These are phyloP conservation scores for Achlya hypogyna DNA, from an alignment of 352 stramenopile species.

Conservation along the genomic window DNA sequence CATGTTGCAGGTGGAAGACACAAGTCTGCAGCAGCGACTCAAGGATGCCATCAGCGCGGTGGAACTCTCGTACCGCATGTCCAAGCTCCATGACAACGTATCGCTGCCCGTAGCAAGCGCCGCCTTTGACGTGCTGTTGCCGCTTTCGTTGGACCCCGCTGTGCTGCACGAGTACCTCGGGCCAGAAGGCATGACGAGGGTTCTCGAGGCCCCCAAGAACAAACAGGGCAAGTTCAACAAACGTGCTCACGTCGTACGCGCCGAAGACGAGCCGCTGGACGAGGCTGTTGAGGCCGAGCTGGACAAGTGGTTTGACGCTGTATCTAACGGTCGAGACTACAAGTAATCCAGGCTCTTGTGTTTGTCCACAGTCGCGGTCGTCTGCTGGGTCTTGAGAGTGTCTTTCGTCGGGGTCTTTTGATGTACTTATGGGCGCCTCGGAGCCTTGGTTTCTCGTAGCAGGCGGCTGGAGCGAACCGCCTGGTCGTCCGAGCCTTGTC, in stretches of 20 bases:
- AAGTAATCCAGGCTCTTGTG: background rate
- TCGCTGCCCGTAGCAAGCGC: conserved; percentile 31
- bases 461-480: too few species aligned
- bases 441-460: too few species aligned
- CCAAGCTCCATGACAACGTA: conserved; percentile 48
- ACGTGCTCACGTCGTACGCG: background rate
- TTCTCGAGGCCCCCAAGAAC: background rate
- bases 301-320: conserved; percentile 8
- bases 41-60: conserved; percentile 66
- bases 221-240: conserved; percentile 8
- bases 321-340: background rate
- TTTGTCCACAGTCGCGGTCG: background rate
- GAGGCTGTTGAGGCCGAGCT: background rate
- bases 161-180: conserved; percentile 5
- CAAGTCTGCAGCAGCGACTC: conserved; percentile 39
- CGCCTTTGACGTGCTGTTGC: background rate
- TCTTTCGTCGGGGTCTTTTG: too few species aligned
- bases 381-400: too few species aligned
- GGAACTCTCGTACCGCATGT: conserved; percentile 67
- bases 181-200: background rate
- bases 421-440: too few species aligned
- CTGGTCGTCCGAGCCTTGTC: too few species aligned
- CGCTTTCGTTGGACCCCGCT: background rate
- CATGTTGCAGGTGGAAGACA: conserved; percentile 33
- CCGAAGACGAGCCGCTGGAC: background rate